Evolutionary conservation across 306 rosid species (phyloP).

Genomic region (Begonia masoniana): DNA sequence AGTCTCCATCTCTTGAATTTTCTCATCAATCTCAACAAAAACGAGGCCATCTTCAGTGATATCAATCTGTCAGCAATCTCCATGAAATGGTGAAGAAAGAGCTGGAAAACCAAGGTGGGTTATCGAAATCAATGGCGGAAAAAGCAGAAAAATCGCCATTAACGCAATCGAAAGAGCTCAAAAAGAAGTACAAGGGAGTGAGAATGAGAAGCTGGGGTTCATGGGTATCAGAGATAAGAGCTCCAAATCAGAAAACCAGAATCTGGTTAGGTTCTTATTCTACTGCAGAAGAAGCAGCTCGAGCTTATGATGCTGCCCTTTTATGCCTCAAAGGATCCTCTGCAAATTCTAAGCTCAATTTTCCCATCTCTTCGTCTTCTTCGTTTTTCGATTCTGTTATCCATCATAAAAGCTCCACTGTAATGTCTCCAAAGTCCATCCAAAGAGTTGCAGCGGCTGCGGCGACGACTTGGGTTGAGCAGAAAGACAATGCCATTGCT

Average conservation of each 20-base stretch:
- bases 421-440: slow-evolving; percentile 65
- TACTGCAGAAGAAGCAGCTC: slow-evolving; percentile 80
- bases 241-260: slow-evolving; percentile 85
- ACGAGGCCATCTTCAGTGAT: too few relatives aligned
- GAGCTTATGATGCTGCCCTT: slow-evolving; percentile 94
- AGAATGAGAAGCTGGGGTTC: slow-evolving; percentile 96
- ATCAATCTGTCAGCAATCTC: not conserved
- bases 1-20: slow-evolving; percentile 7
- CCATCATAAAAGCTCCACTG: not conserved
- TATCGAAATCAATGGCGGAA: slow-evolving; percentile 12
- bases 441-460: slow-evolving; percentile 66
- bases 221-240: slow-evolving; percentile 85
- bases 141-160: slow-evolving; percentile 7
- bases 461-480: slow-evolving; percentile 13
- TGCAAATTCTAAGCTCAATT: slow-evolving; percentile 52
- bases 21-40: not conserved
- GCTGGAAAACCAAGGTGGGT: slow-evolving; percentile 20
- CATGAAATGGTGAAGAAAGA: slow-evolving; percentile 60
- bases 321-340: slow-evolving; percentile 73
- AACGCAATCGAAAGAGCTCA: slow-evolving; percentile 7
- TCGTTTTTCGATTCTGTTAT: not conserved
- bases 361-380: slow-evolving; percentile 28
- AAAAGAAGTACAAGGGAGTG: slow-evolving; percentile 75
- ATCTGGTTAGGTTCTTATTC: slow-evolving; percentile 89
- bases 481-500: slow-evolving; percentile 4